Conservation (phyloP, 139 green algal species). For the Volvox reticuliferus region DNA sequence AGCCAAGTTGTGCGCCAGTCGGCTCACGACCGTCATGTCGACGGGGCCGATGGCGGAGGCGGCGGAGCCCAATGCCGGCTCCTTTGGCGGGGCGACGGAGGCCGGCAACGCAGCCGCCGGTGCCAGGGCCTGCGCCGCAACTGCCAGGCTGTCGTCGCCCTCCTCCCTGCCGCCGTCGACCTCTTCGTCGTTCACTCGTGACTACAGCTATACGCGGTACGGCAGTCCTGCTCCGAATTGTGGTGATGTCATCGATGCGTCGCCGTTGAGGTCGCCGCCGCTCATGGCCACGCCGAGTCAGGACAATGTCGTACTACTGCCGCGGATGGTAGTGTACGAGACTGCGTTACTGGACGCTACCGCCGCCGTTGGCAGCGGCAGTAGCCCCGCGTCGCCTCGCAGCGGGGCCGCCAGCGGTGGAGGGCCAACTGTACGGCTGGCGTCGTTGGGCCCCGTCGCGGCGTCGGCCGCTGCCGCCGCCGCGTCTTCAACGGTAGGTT, state of each 20-base stretch:
- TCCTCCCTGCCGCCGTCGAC: background rate
- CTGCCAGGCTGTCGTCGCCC: background rate
- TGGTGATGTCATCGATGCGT: background rate
- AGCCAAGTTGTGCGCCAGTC: slow-evolving; percentile 11
- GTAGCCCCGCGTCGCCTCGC: background rate
- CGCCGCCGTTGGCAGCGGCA: background rate
- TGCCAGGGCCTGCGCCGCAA: background rate
- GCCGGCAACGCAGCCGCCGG: background rate
- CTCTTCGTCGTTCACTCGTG: background rate
- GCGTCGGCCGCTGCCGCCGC: background rate
- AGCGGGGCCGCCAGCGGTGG: background rate
- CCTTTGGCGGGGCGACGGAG: background rate
- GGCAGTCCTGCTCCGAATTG: background rate
- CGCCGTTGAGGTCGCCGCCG: background rate
- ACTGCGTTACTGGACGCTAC: background rate
- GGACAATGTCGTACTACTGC: slow-evolving; percentile 41
- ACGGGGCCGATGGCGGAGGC: background rate
- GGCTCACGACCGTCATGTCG: slow-evolving; percentile 23
- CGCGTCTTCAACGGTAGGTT: background rate
- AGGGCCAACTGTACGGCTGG: background rate
- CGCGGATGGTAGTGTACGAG: slow-evolving; percentile 33
- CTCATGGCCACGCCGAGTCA: background rate
- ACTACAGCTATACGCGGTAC: background rate
- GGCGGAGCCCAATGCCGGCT: background rate
- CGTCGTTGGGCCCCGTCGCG: slow-evolving; percentile 3